A percentile compares a stretch with the other conserved stretches of the same genome.
Evolutionary conservation across 345 rosid species (phyloP).

Genomic region (Aquilaria malaccensis): DNA sequence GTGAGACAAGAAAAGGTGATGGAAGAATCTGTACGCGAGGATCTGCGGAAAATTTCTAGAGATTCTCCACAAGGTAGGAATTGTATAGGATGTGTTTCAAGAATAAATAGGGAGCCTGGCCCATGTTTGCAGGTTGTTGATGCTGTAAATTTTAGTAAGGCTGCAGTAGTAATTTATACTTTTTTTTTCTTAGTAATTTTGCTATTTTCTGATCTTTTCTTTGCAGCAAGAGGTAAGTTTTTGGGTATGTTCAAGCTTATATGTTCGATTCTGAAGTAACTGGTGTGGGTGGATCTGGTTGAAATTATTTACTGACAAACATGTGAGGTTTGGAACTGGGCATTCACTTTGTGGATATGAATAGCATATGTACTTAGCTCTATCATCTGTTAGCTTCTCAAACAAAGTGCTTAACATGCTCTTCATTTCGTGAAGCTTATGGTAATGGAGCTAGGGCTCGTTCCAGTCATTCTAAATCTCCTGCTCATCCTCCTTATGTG

Average conservation of each 20-base stretch:
- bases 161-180: slow-evolving; percentile 10
- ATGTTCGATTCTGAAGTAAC: slow-evolving; percentile 55
- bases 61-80: slow-evolving; percentile 99
- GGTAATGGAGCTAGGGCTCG: slow-evolving; percentile 92
- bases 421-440: slow-evolving; percentile 97
- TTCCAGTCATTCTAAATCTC: slow-evolving; percentile 88
- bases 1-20: slow-evolving; percentile 63
- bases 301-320: slow-evolving; percentile 44
- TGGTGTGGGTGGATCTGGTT: slow-evolving; percentile 40
- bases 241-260: slow-evolving; percentile 56
- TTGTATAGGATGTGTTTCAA: slow-evolving; percentile 64
- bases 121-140: slow-evolving; percentile 26
- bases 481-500: slow-evolving; percentile 53
- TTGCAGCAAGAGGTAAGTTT: slow-evolving; percentile 98
- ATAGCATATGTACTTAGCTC: slow-evolving; percentile 42
- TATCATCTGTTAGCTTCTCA: slow-evolving; percentile 42
- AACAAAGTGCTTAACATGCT: slow-evolving; percentile 70
- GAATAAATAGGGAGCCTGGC: slow-evolving; percentile 51
- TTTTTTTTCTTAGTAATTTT: slow-evolving; percentile 24
- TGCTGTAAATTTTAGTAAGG: no score
- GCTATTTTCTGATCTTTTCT: slow-evolving; percentile 37
- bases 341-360: slow-evolving; percentile 40
- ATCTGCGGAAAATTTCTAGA: slow-evolving; percentile 58
- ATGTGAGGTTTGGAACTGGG: slow-evolving; percentile 39
- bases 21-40: slow-evolving; percentile 66